Evolutionary conservation across 2,329 filamentous ascomycete genomes (phyloP).

Genomic region (Aspergillus ruber): DNA sequence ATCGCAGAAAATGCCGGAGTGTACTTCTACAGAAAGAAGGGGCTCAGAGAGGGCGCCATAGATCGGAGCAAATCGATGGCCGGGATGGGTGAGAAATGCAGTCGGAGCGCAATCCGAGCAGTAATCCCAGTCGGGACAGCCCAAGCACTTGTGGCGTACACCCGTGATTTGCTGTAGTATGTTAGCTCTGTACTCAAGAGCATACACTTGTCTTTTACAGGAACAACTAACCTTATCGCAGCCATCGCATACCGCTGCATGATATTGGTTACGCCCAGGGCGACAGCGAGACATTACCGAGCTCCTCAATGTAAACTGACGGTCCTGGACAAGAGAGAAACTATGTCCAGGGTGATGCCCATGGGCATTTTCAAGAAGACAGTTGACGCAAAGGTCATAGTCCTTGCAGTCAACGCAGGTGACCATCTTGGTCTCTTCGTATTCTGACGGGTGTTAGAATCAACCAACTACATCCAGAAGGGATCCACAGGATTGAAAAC

Average conservation of each 20-base stretch:
- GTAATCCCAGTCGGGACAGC: slow-evolving; percentile 97
- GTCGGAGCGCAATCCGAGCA: slow-evolving; percentile 68
- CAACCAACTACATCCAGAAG: not conserved
- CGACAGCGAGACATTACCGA: slow-evolving; percentile 62
- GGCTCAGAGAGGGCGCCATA: slow-evolving; percentile 60
- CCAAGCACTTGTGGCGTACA: slow-evolving; percentile 90
- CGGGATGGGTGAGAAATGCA: slow-evolving; percentile 64
- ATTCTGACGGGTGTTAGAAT: slow-evolving; percentile 44
- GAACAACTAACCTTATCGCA: slow-evolving; percentile 61
- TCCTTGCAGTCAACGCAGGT: slow-evolving; percentile 81
- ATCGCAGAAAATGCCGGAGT: slow-evolving; percentile 88
- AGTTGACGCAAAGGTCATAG: slow-evolving; percentile 82
- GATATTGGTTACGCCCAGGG: slow-evolving; percentile 72
- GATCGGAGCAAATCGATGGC: slow-evolving; percentile 82
- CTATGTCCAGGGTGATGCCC: slow-evolving; percentile 85
- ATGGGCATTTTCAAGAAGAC: slow-evolving; percentile 69
- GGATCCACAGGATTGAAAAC: slow-evolving; percentile 6
- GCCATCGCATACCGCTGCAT: slow-evolving; percentile 89
- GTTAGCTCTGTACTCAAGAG: slow-evolving; percentile 12
- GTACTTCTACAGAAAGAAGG: slow-evolving; percentile 48
- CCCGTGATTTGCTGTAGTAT: slow-evolving; percentile 64
- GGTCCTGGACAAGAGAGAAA: slow-evolving; percentile 53
- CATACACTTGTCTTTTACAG: not conserved
- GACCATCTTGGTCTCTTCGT: slow-evolving; percentile 72
- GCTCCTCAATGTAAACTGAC: slow-evolving; percentile 54